Evolutionary conservation across 2,329 filamentous ascomycete genomes (phyloP).

Genomic region (Capronia coronata): DNA sequence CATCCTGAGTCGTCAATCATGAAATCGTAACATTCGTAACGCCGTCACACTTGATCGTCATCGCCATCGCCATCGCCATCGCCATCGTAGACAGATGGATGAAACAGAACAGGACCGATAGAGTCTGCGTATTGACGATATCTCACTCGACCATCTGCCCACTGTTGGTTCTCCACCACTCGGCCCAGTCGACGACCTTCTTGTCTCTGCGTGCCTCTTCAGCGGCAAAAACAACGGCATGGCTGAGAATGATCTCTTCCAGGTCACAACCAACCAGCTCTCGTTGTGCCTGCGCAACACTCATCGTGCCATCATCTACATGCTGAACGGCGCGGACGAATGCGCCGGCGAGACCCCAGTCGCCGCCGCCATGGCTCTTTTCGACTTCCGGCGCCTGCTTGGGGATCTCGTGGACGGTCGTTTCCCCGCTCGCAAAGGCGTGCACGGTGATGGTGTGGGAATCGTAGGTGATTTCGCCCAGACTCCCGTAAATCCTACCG

Average conservation of each 20-base stretch:
- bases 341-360: conserved; percentile 70
- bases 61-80: neutral
- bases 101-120: no score
- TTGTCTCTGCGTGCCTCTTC: conserved; percentile 71
- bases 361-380: conserved; percentile 64
- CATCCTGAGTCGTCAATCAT: neutral
- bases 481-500: conserved; percentile 76
- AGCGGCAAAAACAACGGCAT: conserved; percentile 88
- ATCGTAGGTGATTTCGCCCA: conserved; percentile 82
- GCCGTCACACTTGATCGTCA: neutral
- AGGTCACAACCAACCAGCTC: conserved; percentile 72
- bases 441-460: conserved; percentile 68
- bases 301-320: conserved; percentile 65
- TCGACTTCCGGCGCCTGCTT: conserved; percentile 52
- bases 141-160: conserved; percentile 4
- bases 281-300: conserved; percentile 64
- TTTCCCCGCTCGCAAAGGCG: conserved; percentile 57
- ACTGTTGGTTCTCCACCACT: conserved; percentile 58
- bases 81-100: neutral
- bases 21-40: neutral
- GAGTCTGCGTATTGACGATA: no score
- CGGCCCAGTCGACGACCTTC: conserved; percentile 65
- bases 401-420: conserved; percentile 53
- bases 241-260: conserved; percentile 81
- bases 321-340: conserved; percentile 76